Base-by-base conservation (phyloP, 768 basidiomycete species). In the Kwoniella bestiolae region DNA sequence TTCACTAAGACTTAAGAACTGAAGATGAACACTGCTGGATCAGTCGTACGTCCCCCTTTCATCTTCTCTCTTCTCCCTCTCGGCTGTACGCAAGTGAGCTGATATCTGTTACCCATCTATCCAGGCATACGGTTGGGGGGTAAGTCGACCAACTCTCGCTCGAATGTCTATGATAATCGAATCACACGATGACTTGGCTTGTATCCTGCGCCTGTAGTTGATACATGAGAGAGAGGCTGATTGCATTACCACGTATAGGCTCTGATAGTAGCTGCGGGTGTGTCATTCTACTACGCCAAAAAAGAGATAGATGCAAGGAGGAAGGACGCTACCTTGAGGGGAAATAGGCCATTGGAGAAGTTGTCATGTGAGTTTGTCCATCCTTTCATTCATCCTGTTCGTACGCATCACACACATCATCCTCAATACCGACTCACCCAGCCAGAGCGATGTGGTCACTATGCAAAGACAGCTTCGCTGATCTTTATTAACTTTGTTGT, bases 91-190 rank as follows among this genome's bases (percentile, higher is more conserved):
- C n/a, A 23, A 26, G 46, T 18, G 49, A 28, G 21, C n/a, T 41
- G 53, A 12, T 25, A 25, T 18, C 11, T 51, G 58, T 44, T 66
- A 21, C 35, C 34, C 5, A 2, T 52, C 16, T 18, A 9, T 14
- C 31, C n/a, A 75, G 73, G 70, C 63, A 21, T 75, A 75, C 61
- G 73, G 73, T 5, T 75, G 73, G 73, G 70, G 70, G 23, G 73
- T 75, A 41, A 69, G 73, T 70, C 55, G 18, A 2, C 53, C 28
- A 23, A 29, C 29, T 35, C 23, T 60, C 38, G 18, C 7, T 41
- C 38, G n/a, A n/a, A n/a, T n/a, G n/a, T n/a, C n/a, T n/a, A n/a
- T n/a, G n/a, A n/a, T n/a, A n/a, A n/a, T n/a, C n/a, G n/a, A n/a
- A n/a, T n/a, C n/a, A n/a, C n/a, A n/a, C n/a, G n/a, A n/a, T n/a